A percentile compares a stretch with the other conserved stretches of the same genome.
phyloP scores from a whole-genome alignment of 1,139 yeast genomes.

The Entelexis sorbosivorans region DNA sequence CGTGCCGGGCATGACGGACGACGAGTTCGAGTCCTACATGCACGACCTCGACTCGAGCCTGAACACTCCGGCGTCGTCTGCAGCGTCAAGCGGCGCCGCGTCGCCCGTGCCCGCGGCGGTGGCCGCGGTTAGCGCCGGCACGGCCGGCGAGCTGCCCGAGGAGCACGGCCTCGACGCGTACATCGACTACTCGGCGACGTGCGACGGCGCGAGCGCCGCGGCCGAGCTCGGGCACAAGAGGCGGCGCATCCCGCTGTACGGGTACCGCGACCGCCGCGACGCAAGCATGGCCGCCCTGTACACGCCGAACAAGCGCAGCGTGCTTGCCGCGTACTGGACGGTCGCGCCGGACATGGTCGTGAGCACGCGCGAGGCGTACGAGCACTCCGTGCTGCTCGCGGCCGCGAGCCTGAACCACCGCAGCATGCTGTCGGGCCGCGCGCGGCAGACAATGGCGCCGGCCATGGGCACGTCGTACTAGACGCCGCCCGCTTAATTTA shows the following conservation, averaged over 20 bases:
- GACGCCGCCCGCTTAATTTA: background rate
- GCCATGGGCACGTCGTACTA: conserved; percentile 11
- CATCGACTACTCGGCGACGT: conserved; percentile 4
- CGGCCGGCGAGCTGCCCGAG: background rate
- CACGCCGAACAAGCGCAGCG: conserved; percentile 19
- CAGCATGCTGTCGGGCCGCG: conserved; percentile 22
- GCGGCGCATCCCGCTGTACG: conserved; percentile 12
- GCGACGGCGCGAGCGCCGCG: background rate
- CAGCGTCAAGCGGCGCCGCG: background rate
- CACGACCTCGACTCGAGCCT: background rate
- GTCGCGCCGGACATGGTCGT: conserved; percentile 20
- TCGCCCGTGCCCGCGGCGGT: too few relatives aligned
- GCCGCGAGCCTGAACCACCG: conserved; percentile 23
- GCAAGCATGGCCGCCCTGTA: background rate
- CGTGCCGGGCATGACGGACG: background rate
- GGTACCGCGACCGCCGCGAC: conserved; percentile 11
- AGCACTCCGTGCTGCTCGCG: conserved; percentile 21
- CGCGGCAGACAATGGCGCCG: conserved; percentile 24
- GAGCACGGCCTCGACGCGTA: conserved; percentile 10
- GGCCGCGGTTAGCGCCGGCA: too few relatives aligned
- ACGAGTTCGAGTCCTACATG: background rate
- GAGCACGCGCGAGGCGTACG: conserved; percentile 19
- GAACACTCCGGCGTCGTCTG: background rate
- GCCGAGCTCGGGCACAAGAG: background rate
- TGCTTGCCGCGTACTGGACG: conserved; percentile 23